Evolutionary conservation across 805 yeast species (phyloP).

Genomic region (Tanozyma kutaoensis): DNA sequence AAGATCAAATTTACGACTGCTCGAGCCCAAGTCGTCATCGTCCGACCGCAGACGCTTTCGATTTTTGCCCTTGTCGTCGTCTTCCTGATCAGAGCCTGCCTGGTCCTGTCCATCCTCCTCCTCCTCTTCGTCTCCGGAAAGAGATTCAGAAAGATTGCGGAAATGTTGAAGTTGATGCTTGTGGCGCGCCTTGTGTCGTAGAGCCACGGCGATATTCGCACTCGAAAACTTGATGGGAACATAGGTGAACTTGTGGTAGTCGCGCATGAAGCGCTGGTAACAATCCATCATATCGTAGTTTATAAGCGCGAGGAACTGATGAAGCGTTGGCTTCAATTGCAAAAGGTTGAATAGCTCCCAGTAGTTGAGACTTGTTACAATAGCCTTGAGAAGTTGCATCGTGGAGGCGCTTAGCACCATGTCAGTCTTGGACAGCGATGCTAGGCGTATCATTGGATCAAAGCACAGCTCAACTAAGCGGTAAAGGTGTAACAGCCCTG

Average conservation of each 20-base stretch:
- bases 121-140: constrained; percentile 3
- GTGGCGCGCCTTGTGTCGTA: no score
- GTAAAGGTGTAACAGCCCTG: constrained; percentile 17
- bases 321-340: constrained; percentile 27
- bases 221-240: no score
- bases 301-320: constrained; percentile 24
- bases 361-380: constrained; percentile 24
- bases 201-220: no score
- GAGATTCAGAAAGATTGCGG: no score
- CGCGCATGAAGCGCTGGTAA: constrained; percentile 18
- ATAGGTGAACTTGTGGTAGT: constrained; percentile 16
- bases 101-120: constrained; percentile 3
- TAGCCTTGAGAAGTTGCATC: constrained; percentile 22
- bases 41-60: constrained; percentile 1
- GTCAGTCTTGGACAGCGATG: constrained; percentile 15
- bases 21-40: background rate
- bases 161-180: no score
- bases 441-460: constrained; percentile 21
- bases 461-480: constrained; percentile 23
- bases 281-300: constrained; percentile 28
- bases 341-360: constrained; percentile 31
- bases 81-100: constrained; percentile 1
- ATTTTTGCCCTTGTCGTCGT: constrained; percentile 1
- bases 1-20: constrained; percentile 1
- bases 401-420: constrained; percentile 20